Percentiles rank a stretch among this genome's conserved stretches.
phyloP scores from a whole-genome alignment of 2,329 filamentous ascomycete genomes.

The Alternaria conjuncta region DNA sequence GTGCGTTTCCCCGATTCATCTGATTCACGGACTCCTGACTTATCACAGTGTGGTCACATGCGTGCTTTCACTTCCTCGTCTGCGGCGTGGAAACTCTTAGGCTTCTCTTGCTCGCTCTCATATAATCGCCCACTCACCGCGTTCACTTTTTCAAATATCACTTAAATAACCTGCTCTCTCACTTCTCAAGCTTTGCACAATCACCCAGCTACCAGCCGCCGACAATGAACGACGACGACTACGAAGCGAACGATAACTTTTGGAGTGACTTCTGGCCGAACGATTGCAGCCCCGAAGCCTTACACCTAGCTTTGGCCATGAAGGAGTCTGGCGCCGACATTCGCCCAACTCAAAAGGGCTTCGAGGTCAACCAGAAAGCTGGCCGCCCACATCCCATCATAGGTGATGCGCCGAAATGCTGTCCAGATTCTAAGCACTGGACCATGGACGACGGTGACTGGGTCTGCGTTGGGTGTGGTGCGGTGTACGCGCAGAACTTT shows the following conservation, averaged over 20 bases:
- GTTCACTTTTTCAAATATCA: neutral
- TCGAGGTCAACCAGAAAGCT: neutral
- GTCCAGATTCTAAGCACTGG: neutral
- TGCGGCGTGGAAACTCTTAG: neutral
- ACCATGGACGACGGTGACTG: neutral
- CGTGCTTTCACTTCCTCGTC: neutral
- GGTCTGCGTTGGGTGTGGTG: neutral
- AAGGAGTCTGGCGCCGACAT: neutral
- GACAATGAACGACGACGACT: neutral
- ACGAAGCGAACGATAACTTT: neutral
- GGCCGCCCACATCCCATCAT: neutral
- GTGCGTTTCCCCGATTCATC: neutral
- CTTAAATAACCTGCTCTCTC: neutral
- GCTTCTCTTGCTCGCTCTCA: neutral
- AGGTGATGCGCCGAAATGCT: neutral
- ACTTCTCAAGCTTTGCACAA: neutral
- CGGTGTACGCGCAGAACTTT: neutral
- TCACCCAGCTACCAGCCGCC: neutral
- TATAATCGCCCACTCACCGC: neutral
- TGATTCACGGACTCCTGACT: too few species aligned
- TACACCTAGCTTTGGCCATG: neutral
- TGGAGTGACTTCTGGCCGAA: neutral
- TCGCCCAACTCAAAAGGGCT: neutral
- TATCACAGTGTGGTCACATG: neutral
- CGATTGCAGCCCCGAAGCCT: neutral